Evolutionary conservation across 2,329 filamentous ascomycete genomes (phyloP).

Genomic region (Hirsutella rhossiliensis): DNA sequence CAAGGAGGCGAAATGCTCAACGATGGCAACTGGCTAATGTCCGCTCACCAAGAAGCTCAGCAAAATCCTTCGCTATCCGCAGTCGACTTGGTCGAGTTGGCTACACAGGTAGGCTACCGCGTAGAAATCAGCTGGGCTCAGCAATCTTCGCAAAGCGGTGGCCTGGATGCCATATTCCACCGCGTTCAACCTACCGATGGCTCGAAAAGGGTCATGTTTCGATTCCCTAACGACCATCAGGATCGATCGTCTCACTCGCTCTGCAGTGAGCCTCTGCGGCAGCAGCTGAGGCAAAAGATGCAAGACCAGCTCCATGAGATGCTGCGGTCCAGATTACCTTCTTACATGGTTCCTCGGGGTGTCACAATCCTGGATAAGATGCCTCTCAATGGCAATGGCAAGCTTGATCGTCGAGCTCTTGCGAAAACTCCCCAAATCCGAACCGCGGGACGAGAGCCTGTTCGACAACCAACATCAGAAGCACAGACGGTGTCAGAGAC

Average conservation of each 20-base stretch:
- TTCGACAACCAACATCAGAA: no score
- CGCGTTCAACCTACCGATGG: neutral
- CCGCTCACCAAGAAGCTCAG: neutral
- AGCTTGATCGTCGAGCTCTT: constrained; percentile 7
- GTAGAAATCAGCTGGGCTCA: neutral
- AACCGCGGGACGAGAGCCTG: no score
- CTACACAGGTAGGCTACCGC: neutral
- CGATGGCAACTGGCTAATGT: neutral
- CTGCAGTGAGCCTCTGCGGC: neutral
- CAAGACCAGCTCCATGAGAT: neutral
- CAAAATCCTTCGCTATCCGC: neutral
- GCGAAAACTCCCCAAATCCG: neutral
- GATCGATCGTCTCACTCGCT: neutral
- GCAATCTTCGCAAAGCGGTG: neutral
- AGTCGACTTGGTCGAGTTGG: neutral
- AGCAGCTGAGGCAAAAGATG: neutral
- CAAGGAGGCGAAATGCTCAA: neutral
- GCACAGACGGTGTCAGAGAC: no score
- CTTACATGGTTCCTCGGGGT: constrained; percentile 6
- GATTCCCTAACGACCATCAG: neutral
- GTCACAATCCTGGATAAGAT: constrained; percentile 7
- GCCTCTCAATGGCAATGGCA: constrained; percentile 9
- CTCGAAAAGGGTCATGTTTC: neutral
- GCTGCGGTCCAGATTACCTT: neutral
- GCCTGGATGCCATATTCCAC: neutral